A percentile compares a stretch with the other conserved stretches of the same genome.
These are phyloP conservation scores for Trichodelitschia bisporula DNA, from an alignment of 495 filamentous ascomycete species.

Conservation along the genomic window DNA sequence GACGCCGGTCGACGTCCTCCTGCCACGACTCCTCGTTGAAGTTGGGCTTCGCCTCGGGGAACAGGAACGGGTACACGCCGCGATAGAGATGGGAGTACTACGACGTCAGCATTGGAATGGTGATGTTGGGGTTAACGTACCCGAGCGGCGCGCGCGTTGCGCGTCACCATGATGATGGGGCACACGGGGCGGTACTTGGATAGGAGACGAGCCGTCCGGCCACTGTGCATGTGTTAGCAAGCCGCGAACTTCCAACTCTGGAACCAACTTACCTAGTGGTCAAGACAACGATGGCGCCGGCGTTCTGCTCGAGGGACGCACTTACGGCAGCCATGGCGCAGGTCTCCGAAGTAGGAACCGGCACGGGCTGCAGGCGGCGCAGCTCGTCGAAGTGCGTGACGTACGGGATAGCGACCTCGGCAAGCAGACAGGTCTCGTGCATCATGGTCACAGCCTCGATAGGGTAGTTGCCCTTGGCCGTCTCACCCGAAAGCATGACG, in stretches of 20 bases:
- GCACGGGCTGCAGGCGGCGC: conserved; percentile 52
- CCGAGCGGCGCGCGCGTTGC: conserved; percentile 56
- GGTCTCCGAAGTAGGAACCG: conserved; percentile 66
- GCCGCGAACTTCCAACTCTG: no score
- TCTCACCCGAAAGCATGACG: conserved; percentile 98
- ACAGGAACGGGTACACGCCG: conserved; percentile 91
- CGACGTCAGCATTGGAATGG: conserved; percentile 2
- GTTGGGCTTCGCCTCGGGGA: conserved; percentile 79
- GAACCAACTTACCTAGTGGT: conserved; percentile 71
- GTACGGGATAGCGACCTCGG: conserved; percentile 90
- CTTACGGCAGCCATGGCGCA: conserved; percentile 92
- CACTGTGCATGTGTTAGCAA: no score
- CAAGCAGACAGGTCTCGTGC: conserved; percentile 87
- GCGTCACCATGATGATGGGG: conserved; percentile 95
- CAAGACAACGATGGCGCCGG: conserved; percentile 79
- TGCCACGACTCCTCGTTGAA: conserved; percentile 80
- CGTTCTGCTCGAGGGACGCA: conserved; percentile 82
- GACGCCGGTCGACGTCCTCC: conserved; percentile 88
- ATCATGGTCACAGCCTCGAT: conserved; percentile 85
- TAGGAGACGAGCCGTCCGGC: conserved; percentile 73
- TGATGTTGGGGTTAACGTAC: conserved; percentile 17
- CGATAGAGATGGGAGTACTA: conserved; percentile 85
- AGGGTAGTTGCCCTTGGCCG: conserved; percentile 91
- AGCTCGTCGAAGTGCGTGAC: conserved; percentile 92
- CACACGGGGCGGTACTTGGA: conserved; percentile 97